Conservation (phyloP, 1,139 yeast species). For the Saccharomycopsis hybrid region DNA sequence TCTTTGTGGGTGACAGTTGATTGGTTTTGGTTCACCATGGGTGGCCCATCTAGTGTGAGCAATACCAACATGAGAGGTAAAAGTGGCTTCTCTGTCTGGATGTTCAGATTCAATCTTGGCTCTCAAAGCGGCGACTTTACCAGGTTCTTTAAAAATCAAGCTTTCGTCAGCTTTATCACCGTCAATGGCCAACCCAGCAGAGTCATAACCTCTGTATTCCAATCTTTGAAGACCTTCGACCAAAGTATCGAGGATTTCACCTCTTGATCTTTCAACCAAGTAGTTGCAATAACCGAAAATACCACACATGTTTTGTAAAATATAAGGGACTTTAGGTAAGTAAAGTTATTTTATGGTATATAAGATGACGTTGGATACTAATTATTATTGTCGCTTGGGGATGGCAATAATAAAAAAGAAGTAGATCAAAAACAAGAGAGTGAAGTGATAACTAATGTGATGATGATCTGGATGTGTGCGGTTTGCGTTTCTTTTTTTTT, state of each 20-base stretch:
- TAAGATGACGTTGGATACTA: too few species aligned
- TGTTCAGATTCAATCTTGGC: slow-evolving; percentile 41
- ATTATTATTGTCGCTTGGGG: background rate
- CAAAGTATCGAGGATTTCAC: slow-evolving; percentile 83
- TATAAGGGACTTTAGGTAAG: too few species aligned
- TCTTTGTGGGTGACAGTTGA: slow-evolving; percentile 94
- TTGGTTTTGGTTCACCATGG: slow-evolving; percentile 85
- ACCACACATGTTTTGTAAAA: slow-evolving; percentile 52
- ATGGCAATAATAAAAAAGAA: too few species aligned
- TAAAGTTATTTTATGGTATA: too few species aligned
- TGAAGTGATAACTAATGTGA: too few species aligned
- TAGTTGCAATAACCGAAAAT: slow-evolving; percentile 97
- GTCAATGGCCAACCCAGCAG: slow-evolving; percentile 93
- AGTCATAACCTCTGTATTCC: slow-evolving; percentile 98
- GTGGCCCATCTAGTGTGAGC: slow-evolving; percentile 99
- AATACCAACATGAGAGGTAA: slow-evolving; percentile 87
- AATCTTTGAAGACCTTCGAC: slow-evolving; percentile 88
- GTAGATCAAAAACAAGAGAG: too few species aligned
- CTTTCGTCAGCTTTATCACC: slow-evolving; percentile 68
- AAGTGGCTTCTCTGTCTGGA: slow-evolving; percentile 53
- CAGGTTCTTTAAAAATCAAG: slow-evolving; percentile 74
- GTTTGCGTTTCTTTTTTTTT: too few species aligned
- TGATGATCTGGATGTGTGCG: too few species aligned
- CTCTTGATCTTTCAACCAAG: slow-evolving; percentile 85
- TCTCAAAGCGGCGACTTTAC: slow-evolving; percentile 81